Percentiles rank a stretch among this genome's conserved stretches.
Conservation (phyloP, 2,329 filamentous ascomycete species). For the Hymenoscyphus salicellus region DNA sequence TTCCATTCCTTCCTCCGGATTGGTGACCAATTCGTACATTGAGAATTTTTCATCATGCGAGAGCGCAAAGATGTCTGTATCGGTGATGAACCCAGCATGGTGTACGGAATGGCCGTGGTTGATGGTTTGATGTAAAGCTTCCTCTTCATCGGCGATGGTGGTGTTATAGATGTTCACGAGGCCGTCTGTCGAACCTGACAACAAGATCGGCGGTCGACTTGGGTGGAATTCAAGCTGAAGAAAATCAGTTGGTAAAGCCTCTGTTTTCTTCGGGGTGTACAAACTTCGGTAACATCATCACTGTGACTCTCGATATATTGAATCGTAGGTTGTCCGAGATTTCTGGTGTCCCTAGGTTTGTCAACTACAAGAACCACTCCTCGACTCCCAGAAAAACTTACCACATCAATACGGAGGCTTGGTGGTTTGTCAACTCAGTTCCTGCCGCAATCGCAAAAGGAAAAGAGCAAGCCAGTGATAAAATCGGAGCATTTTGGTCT, state of each 20-base stretch:
- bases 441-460: slow-evolving; percentile 66
- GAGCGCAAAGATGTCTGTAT: slow-evolving; percentile 65
- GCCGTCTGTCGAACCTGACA: slow-evolving; percentile 77
- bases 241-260: slow-evolving; percentile 19
- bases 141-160: slow-evolving; percentile 68
- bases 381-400: slow-evolving; percentile 35
- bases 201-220: slow-evolving; percentile 55
- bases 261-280: slow-evolving; percentile 11
- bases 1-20: slow-evolving; percentile 55
- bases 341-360: slow-evolving; percentile 54
- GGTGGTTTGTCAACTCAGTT: slow-evolving; percentile 66
- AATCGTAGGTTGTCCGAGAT: slow-evolving; percentile 45
- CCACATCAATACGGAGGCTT: slow-evolving; percentile 61
- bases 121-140: slow-evolving; percentile 72
- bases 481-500: slow-evolving; percentile 52
- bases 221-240: slow-evolving; percentile 61
- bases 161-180: slow-evolving; percentile 76
- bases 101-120: slow-evolving; percentile 75
- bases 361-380: not conserved
- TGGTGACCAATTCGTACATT: slow-evolving; percentile 67
- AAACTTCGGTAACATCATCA: slow-evolving; percentile 62
- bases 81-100: slow-evolving; percentile 67
- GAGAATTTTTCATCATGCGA: slow-evolving; percentile 77
- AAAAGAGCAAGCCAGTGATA: slow-evolving; percentile 60
- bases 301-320: slow-evolving; percentile 64